phyloP scores from a whole-genome alignment of 164 flowering plant genomes.

The Stephania yunnanensis region DNA sequence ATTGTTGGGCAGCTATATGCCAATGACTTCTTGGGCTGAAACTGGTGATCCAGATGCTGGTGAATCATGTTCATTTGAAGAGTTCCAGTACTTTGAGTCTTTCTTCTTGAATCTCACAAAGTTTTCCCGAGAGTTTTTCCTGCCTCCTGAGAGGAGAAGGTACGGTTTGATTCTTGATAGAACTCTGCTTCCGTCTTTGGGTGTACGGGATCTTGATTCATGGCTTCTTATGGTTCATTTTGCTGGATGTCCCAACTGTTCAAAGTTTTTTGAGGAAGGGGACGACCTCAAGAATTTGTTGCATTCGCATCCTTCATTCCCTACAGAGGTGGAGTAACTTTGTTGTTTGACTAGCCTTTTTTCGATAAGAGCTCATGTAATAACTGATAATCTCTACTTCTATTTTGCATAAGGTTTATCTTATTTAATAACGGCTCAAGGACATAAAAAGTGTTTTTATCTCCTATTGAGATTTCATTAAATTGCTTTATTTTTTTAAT shows the following conservation, averaged over 20 bases:
- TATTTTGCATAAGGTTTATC: too few species aligned
- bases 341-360: neutral
- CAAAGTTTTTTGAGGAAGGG: slow-evolving; percentile 43
- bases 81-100: slow-evolving; percentile 46
- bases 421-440: too few species aligned
- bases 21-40: slow-evolving; percentile 27
- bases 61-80: slow-evolving; percentile 43
- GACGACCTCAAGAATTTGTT: slow-evolving; percentile 42
- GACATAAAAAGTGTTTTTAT: too few species aligned
- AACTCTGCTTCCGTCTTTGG: slow-evolving; percentile 58
- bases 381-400: too few species aligned
- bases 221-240: slow-evolving; percentile 51
- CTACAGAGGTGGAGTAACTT: slow-evolving; percentile 48
- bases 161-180: slow-evolving; percentile 62
- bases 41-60: slow-evolving; percentile 14
- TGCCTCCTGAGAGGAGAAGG: slow-evolving; percentile 73
- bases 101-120: slow-evolving; percentile 52
- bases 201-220: slow-evolving; percentile 38
- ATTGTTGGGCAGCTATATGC: slow-evolving; percentile 42
- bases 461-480: too few species aligned
- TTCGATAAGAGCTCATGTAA: too few species aligned
- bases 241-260: slow-evolving; percentile 70
- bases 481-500: too few species aligned
- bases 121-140: slow-evolving; percentile 51
- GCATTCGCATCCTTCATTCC: slow-evolving; percentile 31